Conservation (phyloP, 495 filamentous ascomycete genomes). For the Penicillium psychrofluorescens region DNA sequence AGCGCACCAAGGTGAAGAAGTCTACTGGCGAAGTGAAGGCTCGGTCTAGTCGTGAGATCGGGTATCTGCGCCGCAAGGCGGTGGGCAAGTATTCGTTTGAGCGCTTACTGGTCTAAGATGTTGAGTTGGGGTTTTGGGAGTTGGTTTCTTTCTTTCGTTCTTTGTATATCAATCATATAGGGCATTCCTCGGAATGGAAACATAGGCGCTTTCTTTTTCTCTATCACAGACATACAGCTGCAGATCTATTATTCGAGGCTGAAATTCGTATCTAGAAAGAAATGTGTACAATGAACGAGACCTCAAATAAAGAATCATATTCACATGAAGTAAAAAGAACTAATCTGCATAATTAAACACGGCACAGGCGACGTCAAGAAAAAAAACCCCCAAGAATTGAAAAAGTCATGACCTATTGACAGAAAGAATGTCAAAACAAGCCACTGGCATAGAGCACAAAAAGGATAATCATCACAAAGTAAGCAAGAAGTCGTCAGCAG, state of each 20-base stretch:
- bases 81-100: slow-evolving; percentile 73
- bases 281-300: too few species aligned
- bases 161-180: not conserved
- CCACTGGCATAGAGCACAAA: slow-evolving; percentile 15
- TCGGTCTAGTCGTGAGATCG: slow-evolving; percentile 61
- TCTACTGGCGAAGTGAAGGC: slow-evolving; percentile 49
- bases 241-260: too few species aligned
- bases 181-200: too few species aligned
- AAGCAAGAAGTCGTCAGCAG: too few species aligned
- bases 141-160: not conserved
- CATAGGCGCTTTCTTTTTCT: too few species aligned
- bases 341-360: slow-evolving; percentile 4
- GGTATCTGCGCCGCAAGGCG: slow-evolving; percentile 62
- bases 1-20: slow-evolving; percentile 36
- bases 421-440: slow-evolving; percentile 3
- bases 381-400: not conserved
- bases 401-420: not conserved
- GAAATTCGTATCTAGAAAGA: too few species aligned
- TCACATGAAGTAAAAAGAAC: slow-evolving; percentile 8
- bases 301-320: slow-evolving; percentile 3
- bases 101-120: slow-evolving; percentile 51
- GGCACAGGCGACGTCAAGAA: not conserved
- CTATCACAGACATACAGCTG: too few species aligned
- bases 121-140: not conserved
- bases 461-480: not conserved